These are phyloP conservation scores for Tephrocybe sp. DNA, from an alignment of 768 basidiomycete species.

Conservation along the genomic window DNA sequence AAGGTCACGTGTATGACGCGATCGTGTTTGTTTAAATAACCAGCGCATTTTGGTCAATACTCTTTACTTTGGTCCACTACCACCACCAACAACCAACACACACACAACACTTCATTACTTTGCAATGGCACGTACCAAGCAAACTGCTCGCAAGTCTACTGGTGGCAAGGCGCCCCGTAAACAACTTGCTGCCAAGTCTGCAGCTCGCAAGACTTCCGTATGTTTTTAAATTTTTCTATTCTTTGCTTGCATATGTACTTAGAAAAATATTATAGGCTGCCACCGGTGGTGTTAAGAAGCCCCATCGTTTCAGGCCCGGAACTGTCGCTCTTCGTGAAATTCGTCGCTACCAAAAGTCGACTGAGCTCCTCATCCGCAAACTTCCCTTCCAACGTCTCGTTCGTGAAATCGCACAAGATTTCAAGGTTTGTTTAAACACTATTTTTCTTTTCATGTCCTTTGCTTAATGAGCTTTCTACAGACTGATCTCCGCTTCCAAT, in stretches of 20 bases:
- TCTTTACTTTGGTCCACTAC: slow-evolving; percentile 6
- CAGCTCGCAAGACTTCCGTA: slow-evolving; percentile 59
- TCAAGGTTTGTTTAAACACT: no score
- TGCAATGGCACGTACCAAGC: slow-evolving; percentile 76
- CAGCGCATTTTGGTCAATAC: slow-evolving; percentile 1
- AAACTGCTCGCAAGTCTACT: no score
- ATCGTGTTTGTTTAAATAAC: slow-evolving; percentile 25
- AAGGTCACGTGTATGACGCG: slow-evolving; percentile 37
- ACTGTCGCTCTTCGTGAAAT: no score
- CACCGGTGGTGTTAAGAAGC: slow-evolving; percentile 92
- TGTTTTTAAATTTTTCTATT: slow-evolving; percentile 13
- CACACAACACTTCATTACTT: slow-evolving; percentile 15
- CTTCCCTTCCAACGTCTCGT: no score
- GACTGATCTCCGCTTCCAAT: no score
- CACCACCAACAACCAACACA: slow-evolving; percentile 5
- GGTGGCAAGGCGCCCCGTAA: slow-evolving; percentile 75
- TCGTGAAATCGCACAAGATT: slow-evolving; percentile 88
- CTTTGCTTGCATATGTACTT: neutral
- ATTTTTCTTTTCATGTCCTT: slow-evolving; percentile 20
- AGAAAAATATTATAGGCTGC: slow-evolving; percentile 30
- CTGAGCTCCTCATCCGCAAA: no score
- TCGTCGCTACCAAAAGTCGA: slow-evolving; percentile 85
- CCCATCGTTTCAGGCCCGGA: slow-evolving; percentile 82
- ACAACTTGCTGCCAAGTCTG: slow-evolving; percentile 65
- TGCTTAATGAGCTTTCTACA: slow-evolving; percentile 3